A percentile compares a stretch with the other conserved stretches of the same genome.
These are phyloP conservation scores for Picochlorum sp. DNA, from an alignment of 139 green algal species.

Conservation along the genomic window DNA sequence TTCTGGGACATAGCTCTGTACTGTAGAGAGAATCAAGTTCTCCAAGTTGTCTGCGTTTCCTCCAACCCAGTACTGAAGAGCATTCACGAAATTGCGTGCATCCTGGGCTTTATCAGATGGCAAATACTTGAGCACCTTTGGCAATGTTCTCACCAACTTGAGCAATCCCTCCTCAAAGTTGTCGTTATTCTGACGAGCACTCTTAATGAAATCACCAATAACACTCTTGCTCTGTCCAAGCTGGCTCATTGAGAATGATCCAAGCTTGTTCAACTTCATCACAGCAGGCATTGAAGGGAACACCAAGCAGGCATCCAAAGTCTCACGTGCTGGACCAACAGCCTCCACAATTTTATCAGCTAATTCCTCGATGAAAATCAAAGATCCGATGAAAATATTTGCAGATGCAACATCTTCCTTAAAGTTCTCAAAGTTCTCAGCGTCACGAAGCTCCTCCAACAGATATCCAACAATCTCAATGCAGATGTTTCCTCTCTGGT, in stretches of 20 bases:
- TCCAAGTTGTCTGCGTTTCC: constrained; percentile 95
- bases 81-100: constrained; percentile 77
- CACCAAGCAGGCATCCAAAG: constrained; percentile 91
- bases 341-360: constrained; percentile 94
- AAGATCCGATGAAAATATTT: constrained; percentile 99
- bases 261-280: constrained; percentile 99
- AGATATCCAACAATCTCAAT: constrained; percentile 97
- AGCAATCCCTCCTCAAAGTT: constrained; percentile 98
- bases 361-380: constrained; percentile 99
- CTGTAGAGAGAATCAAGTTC: constrained; percentile 91
- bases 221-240: constrained; percentile 90
- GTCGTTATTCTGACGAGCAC: constrained; percentile 77
- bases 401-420: constrained; percentile 76
- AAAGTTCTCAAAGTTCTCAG: constrained; percentile 80
- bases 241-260: constrained; percentile 94
- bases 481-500: constrained; percentile 64
- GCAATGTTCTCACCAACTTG: constrained; percentile 82
- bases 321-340: constrained; percentile 64
- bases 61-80: constrained; percentile 99
- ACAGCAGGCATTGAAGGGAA: constrained; percentile 99
- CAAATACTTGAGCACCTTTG: constrained; percentile 89
- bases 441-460: constrained; percentile 93
- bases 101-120: constrained; percentile 83
- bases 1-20: constrained; percentile 75
- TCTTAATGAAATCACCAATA: constrained; percentile 94